phyloP scores from a whole-genome alignment of 805 yeast species.

The Ogataea nitratoaversa region DNA sequence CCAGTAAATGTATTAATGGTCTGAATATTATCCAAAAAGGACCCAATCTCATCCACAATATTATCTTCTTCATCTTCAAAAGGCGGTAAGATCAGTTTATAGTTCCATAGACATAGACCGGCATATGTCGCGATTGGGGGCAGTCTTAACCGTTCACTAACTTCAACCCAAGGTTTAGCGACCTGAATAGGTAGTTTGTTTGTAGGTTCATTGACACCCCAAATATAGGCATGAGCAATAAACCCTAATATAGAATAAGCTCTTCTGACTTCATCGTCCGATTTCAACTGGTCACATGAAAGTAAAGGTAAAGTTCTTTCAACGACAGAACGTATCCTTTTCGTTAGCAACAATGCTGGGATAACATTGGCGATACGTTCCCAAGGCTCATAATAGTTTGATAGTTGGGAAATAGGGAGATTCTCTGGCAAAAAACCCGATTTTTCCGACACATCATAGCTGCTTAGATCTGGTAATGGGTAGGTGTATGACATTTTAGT shows the following conservation, averaged over 20 bases:
- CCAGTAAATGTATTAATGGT: conserved; percentile 87
- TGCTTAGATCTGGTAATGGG: conserved; percentile 47
- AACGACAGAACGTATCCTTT: conserved; percentile 55
- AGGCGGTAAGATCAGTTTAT: conserved; percentile 52
- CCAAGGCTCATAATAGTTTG: conserved; percentile 70
- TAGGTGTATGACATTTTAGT: conserved; percentile 23
- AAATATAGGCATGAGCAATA: conserved; percentile 81
- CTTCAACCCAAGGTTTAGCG: conserved; percentile 64
- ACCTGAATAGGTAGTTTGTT: conserved; percentile 63
- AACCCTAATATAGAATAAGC: conserved; percentile 80
- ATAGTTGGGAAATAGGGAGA: conserved; percentile 57
- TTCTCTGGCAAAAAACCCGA: conserved; percentile 79
- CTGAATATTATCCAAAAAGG: conserved; percentile 61
- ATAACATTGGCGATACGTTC: conserved; percentile 61
- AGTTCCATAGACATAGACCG: conserved; percentile 86
- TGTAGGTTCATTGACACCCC: conserved; percentile 68
- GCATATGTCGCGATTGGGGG: conserved; percentile 91
- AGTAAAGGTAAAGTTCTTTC: conserved; percentile 56
- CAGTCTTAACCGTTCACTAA: conserved; percentile 56
- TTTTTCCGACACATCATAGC: conserved; percentile 64
- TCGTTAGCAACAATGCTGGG: conserved; percentile 70
- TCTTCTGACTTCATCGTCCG: conserved; percentile 58
- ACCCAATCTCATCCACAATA: conserved; percentile 24
- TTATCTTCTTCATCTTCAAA: conserved; percentile 8
- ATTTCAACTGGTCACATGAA: conserved; percentile 39